A percentile compares a stretch with the other conserved stretches of the same genome.
Evolutionary conservation across 257 asterid genomes (phyloP).

Genomic region (Voacanga thouarsii): DNA sequence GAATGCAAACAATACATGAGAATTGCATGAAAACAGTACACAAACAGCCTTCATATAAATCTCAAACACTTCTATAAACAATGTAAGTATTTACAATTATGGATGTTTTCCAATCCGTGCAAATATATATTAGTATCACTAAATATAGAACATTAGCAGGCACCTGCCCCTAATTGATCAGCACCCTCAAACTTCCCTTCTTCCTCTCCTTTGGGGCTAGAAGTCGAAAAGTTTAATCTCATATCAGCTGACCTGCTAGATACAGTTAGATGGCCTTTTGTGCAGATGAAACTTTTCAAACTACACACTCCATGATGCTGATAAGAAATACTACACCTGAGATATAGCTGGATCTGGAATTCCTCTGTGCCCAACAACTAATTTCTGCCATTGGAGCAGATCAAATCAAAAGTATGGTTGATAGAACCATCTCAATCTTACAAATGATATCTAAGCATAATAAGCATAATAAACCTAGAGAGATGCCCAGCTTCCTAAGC

Average conservation of each 20-base stretch:
- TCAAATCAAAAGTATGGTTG: no score
- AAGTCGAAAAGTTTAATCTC: background rate
- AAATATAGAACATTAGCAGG: constrained; percentile 6
- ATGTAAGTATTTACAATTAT: constrained; percentile 7
- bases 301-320: constrained; percentile 7
- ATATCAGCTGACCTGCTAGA: constrained; percentile 3
- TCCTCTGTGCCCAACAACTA: background rate
- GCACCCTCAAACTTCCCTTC: constrained; percentile 3
- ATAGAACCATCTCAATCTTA: constrained; percentile 5
- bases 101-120: constrained; percentile 7
- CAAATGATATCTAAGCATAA: background rate
- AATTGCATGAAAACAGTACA: background rate
- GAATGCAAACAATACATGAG: background rate
- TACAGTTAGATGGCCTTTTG: constrained; percentile 7
- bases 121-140: background rate
- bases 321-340: constrained; percentile 1
- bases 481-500: background rate
- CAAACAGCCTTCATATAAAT: background rate
- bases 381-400: constrained; percentile 6
- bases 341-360: background rate
- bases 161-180: background rate
- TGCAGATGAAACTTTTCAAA: background rate
- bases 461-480: background rate
- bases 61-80: background rate
- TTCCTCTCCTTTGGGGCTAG: background rate